A percentile compares a stretch with the other conserved stretches of the same genome.
Evolutionary conservation across 1,139 yeast genomes (phyloP).

Genomic region (Nakaseomyces sp.): DNA sequence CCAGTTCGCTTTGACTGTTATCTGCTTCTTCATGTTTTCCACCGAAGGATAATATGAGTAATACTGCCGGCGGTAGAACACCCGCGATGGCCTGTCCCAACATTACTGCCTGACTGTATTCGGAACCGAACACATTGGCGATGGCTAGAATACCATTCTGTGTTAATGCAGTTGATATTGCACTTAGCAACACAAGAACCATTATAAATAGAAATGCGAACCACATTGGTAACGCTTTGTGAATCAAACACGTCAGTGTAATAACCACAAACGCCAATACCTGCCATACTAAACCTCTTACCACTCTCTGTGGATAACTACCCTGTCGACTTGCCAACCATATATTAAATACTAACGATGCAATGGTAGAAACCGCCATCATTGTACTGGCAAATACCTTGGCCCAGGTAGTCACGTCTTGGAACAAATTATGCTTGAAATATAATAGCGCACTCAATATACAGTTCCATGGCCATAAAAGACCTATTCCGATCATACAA

Average conservation of each 20-base stretch:
- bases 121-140: slow-evolving; percentile 62
- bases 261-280: slow-evolving; percentile 43
- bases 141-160: slow-evolving; percentile 91
- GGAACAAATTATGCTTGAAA: slow-evolving; percentile 54
- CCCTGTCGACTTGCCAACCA: slow-evolving; percentile 67
- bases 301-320: slow-evolving; percentile 51
- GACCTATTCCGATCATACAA: slow-evolving; percentile 60
- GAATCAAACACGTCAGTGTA: slow-evolving; percentile 29
- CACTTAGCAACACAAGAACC: slow-evolving; percentile 50
- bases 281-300: slow-evolving; percentile 51
- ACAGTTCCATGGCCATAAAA: slow-evolving; percentile 97
- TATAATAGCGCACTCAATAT: slow-evolving; percentile 80
- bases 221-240: slow-evolving; percentile 35
- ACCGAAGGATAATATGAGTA: slow-evolving; percentile 51
- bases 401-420: slow-evolving; percentile 43
- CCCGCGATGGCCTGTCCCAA: slow-evolving; percentile 95
- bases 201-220: slow-evolving; percentile 47
- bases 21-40: slow-evolving; percentile 16
- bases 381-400: slow-evolving; percentile 68
- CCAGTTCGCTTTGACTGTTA: slow-evolving; percentile 39
- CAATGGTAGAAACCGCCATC: slow-evolving; percentile 79
- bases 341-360: slow-evolving; percentile 54
- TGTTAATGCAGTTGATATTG: slow-evolving; percentile 61
- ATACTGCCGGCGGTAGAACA: slow-evolving; percentile 73
- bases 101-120: slow-evolving; percentile 82